Percentiles rank a stretch among this genome's conserved stretches.
Evolutionary conservation across 805 yeast species (phyloP).

Genomic region (Tetrapisispora phaffii): DNA sequence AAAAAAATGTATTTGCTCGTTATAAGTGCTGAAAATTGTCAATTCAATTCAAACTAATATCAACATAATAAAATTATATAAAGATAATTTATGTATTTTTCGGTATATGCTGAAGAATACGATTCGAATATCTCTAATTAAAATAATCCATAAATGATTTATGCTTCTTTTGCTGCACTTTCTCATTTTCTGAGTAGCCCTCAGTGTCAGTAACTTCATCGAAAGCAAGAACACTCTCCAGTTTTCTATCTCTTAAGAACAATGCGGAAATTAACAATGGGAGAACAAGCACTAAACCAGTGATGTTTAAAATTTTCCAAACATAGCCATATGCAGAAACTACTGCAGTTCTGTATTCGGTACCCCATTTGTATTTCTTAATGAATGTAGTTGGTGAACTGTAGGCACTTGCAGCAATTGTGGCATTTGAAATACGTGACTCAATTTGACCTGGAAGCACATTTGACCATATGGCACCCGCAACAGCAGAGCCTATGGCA

Average conservation of each 20-base stretch:
- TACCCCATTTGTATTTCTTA: slow-evolving; percentile 43
- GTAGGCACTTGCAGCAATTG: slow-evolving; percentile 36
- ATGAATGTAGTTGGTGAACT: slow-evolving; percentile 43
- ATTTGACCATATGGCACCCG: slow-evolving; percentile 68
- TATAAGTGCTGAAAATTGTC: too few species aligned
- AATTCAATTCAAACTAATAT: too few species aligned
- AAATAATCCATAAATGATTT: too few species aligned
- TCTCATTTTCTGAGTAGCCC: neutral
- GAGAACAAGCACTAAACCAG: slow-evolving; percentile 44
- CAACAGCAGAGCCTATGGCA: slow-evolving; percentile 51
- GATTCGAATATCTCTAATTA: too few species aligned
- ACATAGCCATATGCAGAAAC: slow-evolving; percentile 46
- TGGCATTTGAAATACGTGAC: slow-evolving; percentile 27
- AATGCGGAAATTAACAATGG: slow-evolving; percentile 41
- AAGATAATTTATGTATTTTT: too few species aligned
- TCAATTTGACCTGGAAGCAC: slow-evolving; percentile 36
- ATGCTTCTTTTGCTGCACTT: neutral
- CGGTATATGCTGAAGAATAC: too few species aligned
- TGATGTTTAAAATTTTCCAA: slow-evolving; percentile 45
- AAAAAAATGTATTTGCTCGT: too few species aligned
- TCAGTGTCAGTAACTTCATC: slow-evolving; percentile 1
- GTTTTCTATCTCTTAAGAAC: slow-evolving; percentile 43
- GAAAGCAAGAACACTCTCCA: slow-evolving; percentile 20
- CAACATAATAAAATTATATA: too few species aligned
- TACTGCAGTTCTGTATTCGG: slow-evolving; percentile 44